These are phyloP conservation scores for Phialocephala subalpina DNA, from an alignment of 2,329 filamentous ascomycete species.

Conservation along the genomic window DNA sequence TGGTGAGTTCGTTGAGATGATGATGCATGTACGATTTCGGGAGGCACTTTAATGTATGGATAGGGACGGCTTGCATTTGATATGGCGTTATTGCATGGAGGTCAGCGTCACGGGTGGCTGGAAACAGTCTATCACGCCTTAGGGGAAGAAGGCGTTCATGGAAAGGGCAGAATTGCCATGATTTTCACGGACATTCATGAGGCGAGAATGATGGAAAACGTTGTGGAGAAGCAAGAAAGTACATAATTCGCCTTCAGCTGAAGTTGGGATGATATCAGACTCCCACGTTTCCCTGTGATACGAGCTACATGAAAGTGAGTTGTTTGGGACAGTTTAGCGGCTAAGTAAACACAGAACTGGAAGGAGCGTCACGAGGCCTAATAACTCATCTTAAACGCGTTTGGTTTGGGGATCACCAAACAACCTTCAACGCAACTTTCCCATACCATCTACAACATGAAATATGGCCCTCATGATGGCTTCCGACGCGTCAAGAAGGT, in stretches of 20 bases:
- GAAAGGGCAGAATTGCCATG: not conserved
- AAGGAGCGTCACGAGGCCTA: conserved; percentile 7
- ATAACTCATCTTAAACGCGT: conserved; percentile 8
- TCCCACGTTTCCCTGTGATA: conserved; percentile 7
- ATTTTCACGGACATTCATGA: not conserved
- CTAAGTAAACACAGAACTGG: conserved; percentile 14
- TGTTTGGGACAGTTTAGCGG: conserved; percentile 12
- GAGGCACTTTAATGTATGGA: conserved; percentile 11
- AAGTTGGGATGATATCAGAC: not conserved
- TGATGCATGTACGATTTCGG: conserved; percentile 3
- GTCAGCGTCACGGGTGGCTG: not conserved
- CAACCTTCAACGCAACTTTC: conserved; percentile 10
- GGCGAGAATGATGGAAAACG: not conserved
- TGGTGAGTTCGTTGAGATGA: conserved; percentile 1
- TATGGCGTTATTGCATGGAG: conserved; percentile 8
- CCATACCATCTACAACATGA: conserved; percentile 5
- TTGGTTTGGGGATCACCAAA: conserved; percentile 6
- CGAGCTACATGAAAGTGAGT: not conserved
- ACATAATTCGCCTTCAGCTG: not conserved
- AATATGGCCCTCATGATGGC: conserved; percentile 36
- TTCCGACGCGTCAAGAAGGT: conserved; percentile 41
- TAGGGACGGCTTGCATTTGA: conserved; percentile 11
- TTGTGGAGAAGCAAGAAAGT: not conserved
- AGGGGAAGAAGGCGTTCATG: not conserved
- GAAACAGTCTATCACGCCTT: not conserved